Base-by-base conservation (phyloP, 2,329 filamentous ascomycete species). In the Nothopassalora personata region DNA sequence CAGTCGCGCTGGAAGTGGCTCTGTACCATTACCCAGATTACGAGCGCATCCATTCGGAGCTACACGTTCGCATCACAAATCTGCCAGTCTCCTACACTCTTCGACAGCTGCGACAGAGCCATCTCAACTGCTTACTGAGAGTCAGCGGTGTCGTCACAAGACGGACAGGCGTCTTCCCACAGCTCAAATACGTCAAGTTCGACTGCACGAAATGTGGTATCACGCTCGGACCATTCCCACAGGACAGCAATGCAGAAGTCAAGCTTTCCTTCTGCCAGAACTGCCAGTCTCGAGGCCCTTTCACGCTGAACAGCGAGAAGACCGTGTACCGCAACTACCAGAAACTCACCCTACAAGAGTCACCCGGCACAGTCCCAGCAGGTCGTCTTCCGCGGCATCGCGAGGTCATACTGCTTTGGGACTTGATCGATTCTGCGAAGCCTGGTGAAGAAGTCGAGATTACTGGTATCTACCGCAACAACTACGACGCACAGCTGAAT, bases 251-350 rank as follows among this genome's bases (percentile, higher is more conserved):
- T 62, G 87, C 92, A 47, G 94, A 99, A 75, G 92, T 99, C 71
- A 96, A 93, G 77, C 90, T 99, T 67, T 90, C 89, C 0, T 99
- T 90, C 79, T 99, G 94, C 73, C 93, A 97, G 72, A 94, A 90
- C 73, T 99, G 94, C 76, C 93, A 97, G 76, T 95, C 91, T 43
- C 87, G 91, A 45, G 94, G 94, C 0, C 95, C 94, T 0, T 99
- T 99, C 72, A 96, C 88, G 0, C 80, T 99, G 65, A 97, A 97
- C 77, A 94, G 91, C 4, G 94, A 97, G 73, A 95, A 96, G 80
- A 99, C 94, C 0, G 89, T 99, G 15, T 99, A 99, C 77, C 89
- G 94, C 63, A 99, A 99, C 75, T 99, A 97, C 76, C 94, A 99
- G 74, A 99, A 97, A 73, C 81, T 99, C 68, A 99, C 94, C 0